These are phyloP conservation scores for Ceratocystis diversiconidia DNA, from an alignment of 2,329 filamentous ascomycete genomes.

Conservation along the genomic window DNA sequence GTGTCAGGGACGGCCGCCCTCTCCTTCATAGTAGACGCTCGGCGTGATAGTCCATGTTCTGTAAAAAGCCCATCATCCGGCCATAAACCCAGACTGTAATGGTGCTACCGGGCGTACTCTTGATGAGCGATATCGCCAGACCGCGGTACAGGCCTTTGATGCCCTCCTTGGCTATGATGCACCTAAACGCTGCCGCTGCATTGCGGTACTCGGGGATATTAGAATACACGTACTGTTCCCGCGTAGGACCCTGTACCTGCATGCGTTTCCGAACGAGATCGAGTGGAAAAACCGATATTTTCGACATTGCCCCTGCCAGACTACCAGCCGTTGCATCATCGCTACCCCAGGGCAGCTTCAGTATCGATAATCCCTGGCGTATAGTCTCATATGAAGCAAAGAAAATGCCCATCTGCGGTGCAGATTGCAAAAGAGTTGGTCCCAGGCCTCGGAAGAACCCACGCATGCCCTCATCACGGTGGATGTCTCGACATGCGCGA, in stretches of 20 bases:
- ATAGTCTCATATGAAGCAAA: slow-evolving; percentile 79
- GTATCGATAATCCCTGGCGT: slow-evolving; percentile 40
- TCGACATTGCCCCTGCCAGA: slow-evolving; percentile 63
- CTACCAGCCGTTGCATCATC: slow-evolving; percentile 76
- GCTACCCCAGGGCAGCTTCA: slow-evolving; percentile 54
- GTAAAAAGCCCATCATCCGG: slow-evolving; percentile 49
- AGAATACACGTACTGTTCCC: slow-evolving; percentile 61
- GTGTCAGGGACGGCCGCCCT: no score
- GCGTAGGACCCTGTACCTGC: slow-evolving; percentile 86
- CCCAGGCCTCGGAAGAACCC: slow-evolving; percentile 84
- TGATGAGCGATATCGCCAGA: slow-evolving; percentile 74
- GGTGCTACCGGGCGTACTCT: slow-evolving; percentile 84
- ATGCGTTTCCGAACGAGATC: slow-evolving; percentile 86
- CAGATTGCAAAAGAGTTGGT: slow-evolving; percentile 72
- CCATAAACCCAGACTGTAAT: slow-evolving; percentile 95
- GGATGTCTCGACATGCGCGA: slow-evolving; percentile 58
- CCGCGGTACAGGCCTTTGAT: slow-evolving; percentile 73
- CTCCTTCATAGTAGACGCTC: slow-evolving; percentile 18
- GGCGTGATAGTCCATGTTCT: slow-evolving; percentile 26
- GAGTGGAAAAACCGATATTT: slow-evolving; percentile 82
- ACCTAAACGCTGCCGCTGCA: slow-evolving; percentile 48
- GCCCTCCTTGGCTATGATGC: slow-evolving; percentile 61
- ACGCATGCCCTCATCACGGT: slow-evolving; percentile 52
- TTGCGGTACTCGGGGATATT: slow-evolving; percentile 76
- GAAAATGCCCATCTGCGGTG: slow-evolving; percentile 95